These are phyloP conservation scores for Thermothielavioides terrestris DNA, from an alignment of 495 filamentous ascomycete species.

Conservation along the genomic window DNA sequence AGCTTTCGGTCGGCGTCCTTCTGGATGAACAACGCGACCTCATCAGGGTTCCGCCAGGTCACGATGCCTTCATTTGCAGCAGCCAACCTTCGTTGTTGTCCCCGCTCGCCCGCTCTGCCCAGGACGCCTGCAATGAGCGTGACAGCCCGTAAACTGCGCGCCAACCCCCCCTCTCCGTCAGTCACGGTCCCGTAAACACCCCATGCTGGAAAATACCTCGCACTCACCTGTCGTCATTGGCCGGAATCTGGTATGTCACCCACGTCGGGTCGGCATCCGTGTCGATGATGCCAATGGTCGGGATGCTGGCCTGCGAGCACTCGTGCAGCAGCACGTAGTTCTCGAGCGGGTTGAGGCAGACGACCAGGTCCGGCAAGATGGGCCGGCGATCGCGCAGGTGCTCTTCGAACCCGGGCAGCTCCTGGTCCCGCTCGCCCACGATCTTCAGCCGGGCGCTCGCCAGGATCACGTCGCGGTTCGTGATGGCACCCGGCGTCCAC, in stretches of 20 bases:
- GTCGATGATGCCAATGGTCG: constrained; percentile 91
- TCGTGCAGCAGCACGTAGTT: constrained; percentile 86
- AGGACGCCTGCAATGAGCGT: constrained; percentile 77
- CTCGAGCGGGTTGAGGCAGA: constrained; percentile 87
- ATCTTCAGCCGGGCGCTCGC: constrained; percentile 55
- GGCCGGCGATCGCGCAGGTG: constrained; percentile 52
- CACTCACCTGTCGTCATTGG: constrained; percentile 82
- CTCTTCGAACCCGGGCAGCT: constrained; percentile 55
- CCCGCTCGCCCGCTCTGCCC: constrained; percentile 73
- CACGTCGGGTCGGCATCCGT: constrained; percentile 87
- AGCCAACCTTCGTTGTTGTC: constrained; percentile 54
- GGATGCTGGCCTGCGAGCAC: constrained; percentile 77
- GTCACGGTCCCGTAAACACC: neutral
- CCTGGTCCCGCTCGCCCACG: constrained; percentile 60
- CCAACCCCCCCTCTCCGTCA: constrained; percentile 23
- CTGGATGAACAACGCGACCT: constrained; percentile 24
- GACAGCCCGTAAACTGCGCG: constrained; percentile 62
- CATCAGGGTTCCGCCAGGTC: constrained; percentile 45
- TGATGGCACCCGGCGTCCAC: constrained; percentile 89
- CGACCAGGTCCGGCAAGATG: constrained; percentile 80
- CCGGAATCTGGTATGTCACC: constrained; percentile 94
- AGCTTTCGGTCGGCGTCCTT: neutral
- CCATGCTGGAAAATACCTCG: neutral
- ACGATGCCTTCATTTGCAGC: constrained; percentile 52
- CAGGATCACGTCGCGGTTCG: constrained; percentile 85